A percentile compares a stretch with the other conserved stretches of the same genome.
Conservation (phyloP, 2,329 filamentous ascomycete species). For the Trichoderma gracile region DNA sequence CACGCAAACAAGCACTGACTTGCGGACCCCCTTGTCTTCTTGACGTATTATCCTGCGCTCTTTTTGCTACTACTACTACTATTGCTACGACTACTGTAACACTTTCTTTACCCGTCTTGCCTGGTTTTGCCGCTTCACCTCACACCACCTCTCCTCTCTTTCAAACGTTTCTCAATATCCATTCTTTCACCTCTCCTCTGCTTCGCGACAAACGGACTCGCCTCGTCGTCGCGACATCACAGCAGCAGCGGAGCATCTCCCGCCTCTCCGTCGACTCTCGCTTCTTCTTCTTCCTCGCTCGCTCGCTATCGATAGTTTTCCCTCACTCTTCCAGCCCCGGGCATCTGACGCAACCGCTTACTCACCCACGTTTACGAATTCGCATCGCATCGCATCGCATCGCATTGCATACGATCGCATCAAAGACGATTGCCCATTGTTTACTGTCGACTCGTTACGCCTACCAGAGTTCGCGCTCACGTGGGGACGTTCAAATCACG, state of each 20-base stretch:
- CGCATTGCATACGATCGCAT: neutral
- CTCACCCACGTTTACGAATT: neutral
- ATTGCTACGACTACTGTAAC: too few relatives aligned
- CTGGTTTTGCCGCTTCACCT: neutral
- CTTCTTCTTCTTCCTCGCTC: neutral
- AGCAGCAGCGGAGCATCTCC: constrained; percentile 8
- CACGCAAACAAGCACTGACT: neutral
- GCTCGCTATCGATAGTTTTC: neutral
- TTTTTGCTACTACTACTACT: neutral
- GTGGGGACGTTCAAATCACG: neutral
- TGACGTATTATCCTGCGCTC: neutral
- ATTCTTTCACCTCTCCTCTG: neutral
- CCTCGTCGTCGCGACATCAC: neutral
- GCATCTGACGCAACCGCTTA: neutral
- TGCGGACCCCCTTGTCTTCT: neutral
- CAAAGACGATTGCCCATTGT: neutral
- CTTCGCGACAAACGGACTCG: neutral
- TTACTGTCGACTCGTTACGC: too few relatives aligned
- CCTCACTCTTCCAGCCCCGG: too few relatives aligned
- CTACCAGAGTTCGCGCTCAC: neutral
- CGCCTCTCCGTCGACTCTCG: constrained; percentile 15
- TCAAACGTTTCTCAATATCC: too few relatives aligned
- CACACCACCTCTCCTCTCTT: too few relatives aligned
- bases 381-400: neutral
- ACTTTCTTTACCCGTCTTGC: neutral